phyloP scores from a whole-genome alignment of 257 asterid species.

The Nicotiana paniculata region DNA sequence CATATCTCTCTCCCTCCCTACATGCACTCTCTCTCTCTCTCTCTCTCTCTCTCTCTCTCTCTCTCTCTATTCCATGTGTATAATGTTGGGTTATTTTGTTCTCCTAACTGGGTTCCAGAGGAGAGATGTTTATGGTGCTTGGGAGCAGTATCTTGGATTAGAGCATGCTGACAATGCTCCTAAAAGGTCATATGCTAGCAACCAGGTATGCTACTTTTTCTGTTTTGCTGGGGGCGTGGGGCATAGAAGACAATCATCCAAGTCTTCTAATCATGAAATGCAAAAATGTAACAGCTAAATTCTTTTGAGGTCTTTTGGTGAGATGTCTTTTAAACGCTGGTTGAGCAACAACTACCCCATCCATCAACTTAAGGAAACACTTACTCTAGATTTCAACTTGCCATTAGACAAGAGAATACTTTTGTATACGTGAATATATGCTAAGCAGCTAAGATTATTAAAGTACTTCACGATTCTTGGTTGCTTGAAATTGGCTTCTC shows the following conservation, averaged over 20 bases:
- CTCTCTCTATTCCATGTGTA: background rate
- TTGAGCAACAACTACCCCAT: background rate
- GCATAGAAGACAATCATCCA: background rate
- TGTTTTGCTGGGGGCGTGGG: background rate
- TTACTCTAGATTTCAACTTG: background rate
- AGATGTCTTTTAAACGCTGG: background rate
- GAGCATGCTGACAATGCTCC: constrained; percentile 72
- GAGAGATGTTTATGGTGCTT: constrained; percentile 69
- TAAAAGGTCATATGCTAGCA: constrained; percentile 54
- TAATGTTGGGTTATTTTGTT: background rate
- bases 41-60: background rate
- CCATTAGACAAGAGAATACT: background rate
- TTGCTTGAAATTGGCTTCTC: background rate
- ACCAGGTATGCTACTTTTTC: constrained; percentile 39
- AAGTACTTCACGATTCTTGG: background rate
- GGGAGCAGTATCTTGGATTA: constrained; percentile 82
- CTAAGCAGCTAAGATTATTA: background rate
- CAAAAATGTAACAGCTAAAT: background rate
- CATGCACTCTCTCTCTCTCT: background rate
- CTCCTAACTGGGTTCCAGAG: constrained; percentile 31
- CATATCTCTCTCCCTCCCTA: background rate
- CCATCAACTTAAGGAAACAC: background rate
- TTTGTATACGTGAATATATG: background rate
- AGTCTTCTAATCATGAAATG: background rate
- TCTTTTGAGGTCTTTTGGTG: background rate